Evolutionary conservation across 257 asterid species (phyloP).

Genomic region (Thymus quinquecostatus): DNA sequence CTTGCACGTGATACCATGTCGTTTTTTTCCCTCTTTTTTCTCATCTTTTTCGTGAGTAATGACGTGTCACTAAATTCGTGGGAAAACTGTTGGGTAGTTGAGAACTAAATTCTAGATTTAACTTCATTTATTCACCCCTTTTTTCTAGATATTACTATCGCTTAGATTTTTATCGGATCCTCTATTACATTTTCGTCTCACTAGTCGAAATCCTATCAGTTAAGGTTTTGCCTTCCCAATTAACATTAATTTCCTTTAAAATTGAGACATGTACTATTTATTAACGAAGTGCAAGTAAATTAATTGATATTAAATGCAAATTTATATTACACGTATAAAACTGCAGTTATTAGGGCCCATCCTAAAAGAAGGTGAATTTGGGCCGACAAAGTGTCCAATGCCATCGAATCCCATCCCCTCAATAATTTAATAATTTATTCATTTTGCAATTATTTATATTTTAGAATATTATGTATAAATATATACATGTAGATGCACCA

Average conservation of each 20-base stretch:
- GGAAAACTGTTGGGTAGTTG: background rate
- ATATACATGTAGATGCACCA: background rate
- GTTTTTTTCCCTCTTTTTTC: background rate
- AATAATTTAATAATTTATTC: background rate
- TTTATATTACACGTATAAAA: background rate
- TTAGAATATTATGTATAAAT: background rate
- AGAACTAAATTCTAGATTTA: too few species aligned
- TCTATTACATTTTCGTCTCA: too few species aligned
- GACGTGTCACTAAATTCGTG: background rate
- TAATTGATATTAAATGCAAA: background rate
- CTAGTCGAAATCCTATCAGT: too few species aligned
- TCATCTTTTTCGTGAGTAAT: background rate
- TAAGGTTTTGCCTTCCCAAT: background rate
- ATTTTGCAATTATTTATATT: background rate
- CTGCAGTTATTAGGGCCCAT: too few species aligned
- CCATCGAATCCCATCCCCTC: slow-evolving; percentile 24
- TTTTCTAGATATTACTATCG: too few species aligned
- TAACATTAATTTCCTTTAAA: too few species aligned
- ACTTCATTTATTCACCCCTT: background rate
- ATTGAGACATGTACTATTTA: too few species aligned
- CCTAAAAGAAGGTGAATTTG: too few species aligned
- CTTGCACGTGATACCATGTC: slow-evolving; percentile 20
- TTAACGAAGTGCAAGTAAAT: background rate
- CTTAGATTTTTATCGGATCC: too few species aligned
- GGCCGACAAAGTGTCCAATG: slow-evolving; percentile 21